Percentiles rank a stretch among this genome's conserved stretches.
Conservation (phyloP, 1,284 basidiomycete species). For the Abortiporus biennis region DNA sequence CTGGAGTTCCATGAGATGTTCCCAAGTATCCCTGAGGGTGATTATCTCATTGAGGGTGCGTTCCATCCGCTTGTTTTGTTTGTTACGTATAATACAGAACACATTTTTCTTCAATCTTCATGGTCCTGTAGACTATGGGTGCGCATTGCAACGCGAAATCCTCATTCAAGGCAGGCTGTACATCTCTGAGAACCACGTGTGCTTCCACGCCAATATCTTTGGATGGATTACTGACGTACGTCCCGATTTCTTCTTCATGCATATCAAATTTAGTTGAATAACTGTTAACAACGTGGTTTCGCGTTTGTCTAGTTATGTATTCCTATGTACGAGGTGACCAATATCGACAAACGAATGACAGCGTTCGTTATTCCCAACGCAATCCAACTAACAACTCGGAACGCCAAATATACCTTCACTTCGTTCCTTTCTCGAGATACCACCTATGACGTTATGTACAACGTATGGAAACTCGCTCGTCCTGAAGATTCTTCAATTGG, state of each 20-base stretch:
- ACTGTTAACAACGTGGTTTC: background rate
- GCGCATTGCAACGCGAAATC: slow-evolving; percentile 94
- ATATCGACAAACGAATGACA: slow-evolving; percentile 97
- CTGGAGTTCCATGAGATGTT: slow-evolving; percentile 96
- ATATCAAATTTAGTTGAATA: background rate
- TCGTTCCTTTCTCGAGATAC: slow-evolving; percentile 96
- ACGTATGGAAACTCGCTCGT: slow-evolving; percentile 91
- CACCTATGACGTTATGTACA: slow-evolving; percentile 92
- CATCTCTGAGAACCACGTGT: slow-evolving; percentile 97
- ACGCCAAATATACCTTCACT: slow-evolving; percentile 87
- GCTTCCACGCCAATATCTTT: slow-evolving; percentile 98
- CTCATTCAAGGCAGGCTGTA: slow-evolving; percentile 94
- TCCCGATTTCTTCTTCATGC: slow-evolving; percentile 12
- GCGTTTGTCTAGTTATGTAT: slow-evolving; percentile 66
- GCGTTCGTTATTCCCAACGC: slow-evolving; percentile 98
- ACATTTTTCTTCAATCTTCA: background rate
- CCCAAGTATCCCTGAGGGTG: slow-evolving; percentile 84
- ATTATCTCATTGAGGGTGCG: slow-evolving; percentile 96
- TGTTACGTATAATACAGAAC: background rate
- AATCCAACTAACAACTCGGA: slow-evolving; percentile 83
- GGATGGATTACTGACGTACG: slow-evolving; percentile 96
- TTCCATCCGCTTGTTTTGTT: slow-evolving; percentile 8
- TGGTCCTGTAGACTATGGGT: slow-evolving; percentile 79
- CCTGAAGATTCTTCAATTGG: slow-evolving; percentile 54
- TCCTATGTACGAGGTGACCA: slow-evolving; percentile 86